These are phyloP conservation scores for Phytophthora ramorum DNA, from an alignment of 352 stramenopile species.

Conservation along the genomic window DNA sequence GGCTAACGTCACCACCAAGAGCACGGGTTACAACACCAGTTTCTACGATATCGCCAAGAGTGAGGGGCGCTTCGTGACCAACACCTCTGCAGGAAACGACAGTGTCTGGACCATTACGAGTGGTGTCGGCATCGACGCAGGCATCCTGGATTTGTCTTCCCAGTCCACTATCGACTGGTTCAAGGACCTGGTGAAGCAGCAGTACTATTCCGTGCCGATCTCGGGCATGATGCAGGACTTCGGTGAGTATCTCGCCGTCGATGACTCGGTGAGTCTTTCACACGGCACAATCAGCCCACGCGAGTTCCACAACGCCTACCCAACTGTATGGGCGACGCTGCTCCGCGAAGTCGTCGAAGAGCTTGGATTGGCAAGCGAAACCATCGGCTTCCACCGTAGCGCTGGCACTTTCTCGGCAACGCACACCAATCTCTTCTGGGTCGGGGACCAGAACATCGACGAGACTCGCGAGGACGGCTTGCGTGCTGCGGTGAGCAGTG, in stretches of 20 bases:
- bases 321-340: constrained; percentile 31
- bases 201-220: constrained; percentile 37
- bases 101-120: constrained; percentile 35
- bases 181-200: constrained; percentile 31
- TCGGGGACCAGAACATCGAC: constrained; percentile 39
- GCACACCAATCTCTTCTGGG: constrained; percentile 39
- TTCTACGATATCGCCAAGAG: constrained; percentile 6
- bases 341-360: constrained; percentile 30
- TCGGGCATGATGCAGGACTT: constrained; percentile 43
- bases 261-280: constrained; percentile 27
- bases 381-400: constrained; percentile 34
- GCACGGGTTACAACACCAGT: constrained; percentile 28
- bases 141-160: constrained; percentile 31
- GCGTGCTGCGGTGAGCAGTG: constrained; percentile 29
- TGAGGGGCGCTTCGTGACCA: constrained; percentile 26
- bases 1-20: constrained; percentile 35
- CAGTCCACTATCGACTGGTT: constrained; percentile 38
- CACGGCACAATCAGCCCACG: constrained; percentile 22
- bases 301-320: constrained; percentile 36
- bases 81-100: constrained; percentile 24
- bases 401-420: constrained; percentile 30
- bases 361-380: constrained; percentile 28
- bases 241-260: constrained; percentile 33
- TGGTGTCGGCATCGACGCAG: constrained; percentile 27
- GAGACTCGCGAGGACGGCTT: constrained; percentile 32